A percentile compares a stretch with the other conserved stretches of the same genome.
Conservation (phyloP, 306 rosid species). For the Prunus salicina region DNA sequence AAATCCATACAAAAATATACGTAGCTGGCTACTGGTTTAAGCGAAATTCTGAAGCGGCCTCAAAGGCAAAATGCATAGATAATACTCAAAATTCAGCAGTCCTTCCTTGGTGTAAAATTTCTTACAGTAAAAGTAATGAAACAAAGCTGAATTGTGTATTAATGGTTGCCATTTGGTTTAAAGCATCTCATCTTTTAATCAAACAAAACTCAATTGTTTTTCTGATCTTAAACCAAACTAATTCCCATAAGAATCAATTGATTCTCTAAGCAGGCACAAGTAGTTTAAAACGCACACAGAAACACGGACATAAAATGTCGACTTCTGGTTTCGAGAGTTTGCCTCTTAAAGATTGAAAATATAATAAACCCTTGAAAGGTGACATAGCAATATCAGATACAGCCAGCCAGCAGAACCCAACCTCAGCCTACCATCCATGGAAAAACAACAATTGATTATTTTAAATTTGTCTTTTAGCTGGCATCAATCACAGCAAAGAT, state of each 20-base stretch:
- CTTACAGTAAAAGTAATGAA: no score
- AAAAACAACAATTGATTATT: not conserved
- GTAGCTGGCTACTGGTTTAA: no score
- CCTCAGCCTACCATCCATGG: not conserved
- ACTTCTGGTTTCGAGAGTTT: not conserved
- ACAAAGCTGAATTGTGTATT: no score
- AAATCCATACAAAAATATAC: not conserved
- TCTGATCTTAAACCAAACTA: no score
- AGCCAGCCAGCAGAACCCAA: not conserved
- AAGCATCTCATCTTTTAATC: no score
- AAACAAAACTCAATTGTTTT: no score
- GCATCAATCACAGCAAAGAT: constrained; percentile 14
- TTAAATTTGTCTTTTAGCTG: constrained; percentile 18
- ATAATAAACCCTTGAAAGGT: not conserved
- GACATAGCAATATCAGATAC: not conserved
- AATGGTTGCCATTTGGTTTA: no score
- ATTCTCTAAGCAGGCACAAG: not conserved
- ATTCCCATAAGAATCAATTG: not conserved
- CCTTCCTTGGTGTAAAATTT: no score
- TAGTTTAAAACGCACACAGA: not conserved
- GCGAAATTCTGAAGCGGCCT: no score
- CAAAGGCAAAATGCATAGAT: no score
- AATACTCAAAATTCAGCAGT: no score
- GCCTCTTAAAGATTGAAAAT: not conserved
- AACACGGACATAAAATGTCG: not conserved